Evolutionary conservation across 768 basidiomycete genomes (phyloP).

Genomic region (Termitomyces sp.): DNA sequence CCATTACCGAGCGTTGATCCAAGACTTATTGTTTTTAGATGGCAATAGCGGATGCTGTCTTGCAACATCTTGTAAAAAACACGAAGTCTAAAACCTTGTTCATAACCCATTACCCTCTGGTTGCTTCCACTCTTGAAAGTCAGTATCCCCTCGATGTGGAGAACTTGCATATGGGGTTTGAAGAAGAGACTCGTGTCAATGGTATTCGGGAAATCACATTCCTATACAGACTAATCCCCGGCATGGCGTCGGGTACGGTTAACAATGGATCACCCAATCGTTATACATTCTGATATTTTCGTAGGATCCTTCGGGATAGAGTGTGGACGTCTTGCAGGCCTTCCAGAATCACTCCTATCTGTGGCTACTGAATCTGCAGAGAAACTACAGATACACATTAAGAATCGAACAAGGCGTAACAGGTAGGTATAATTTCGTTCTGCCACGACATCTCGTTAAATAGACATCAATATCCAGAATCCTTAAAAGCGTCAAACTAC

Average conservation of each 20-base stretch:
- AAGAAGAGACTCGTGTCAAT: constrained; percentile 60
- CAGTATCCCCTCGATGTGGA: constrained; percentile 56
- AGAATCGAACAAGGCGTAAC: constrained; percentile 43
- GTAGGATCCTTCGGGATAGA: constrained; percentile 87
- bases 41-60: constrained; percentile 81
- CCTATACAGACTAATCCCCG: constrained; percentile 68
- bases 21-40: constrained; percentile 38
- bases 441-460: background rate
- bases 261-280: background rate
- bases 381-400: constrained; percentile 48
- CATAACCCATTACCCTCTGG: constrained; percentile 91
- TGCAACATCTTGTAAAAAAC: constrained; percentile 60
- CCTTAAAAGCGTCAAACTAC: constrained; percentile 8
- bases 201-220: constrained; percentile 82
- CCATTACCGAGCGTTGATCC: background rate
- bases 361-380: constrained; percentile 53
- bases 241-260: constrained; percentile 55
- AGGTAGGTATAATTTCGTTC: constrained; percentile 29
- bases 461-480: constrained; percentile 1
- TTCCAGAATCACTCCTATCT: constrained; percentile 66
- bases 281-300: background rate
- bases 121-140: constrained; percentile 63
- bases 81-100: constrained; percentile 76
- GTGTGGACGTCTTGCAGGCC: constrained; percentile 82
- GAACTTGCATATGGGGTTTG: constrained; percentile 87